Evolutionary conservation across 192 early-diverging fungal genomes (phyloP), one percentile per base, ranked within the genome.

Genomic region (Coemansia sp.): DNA sequence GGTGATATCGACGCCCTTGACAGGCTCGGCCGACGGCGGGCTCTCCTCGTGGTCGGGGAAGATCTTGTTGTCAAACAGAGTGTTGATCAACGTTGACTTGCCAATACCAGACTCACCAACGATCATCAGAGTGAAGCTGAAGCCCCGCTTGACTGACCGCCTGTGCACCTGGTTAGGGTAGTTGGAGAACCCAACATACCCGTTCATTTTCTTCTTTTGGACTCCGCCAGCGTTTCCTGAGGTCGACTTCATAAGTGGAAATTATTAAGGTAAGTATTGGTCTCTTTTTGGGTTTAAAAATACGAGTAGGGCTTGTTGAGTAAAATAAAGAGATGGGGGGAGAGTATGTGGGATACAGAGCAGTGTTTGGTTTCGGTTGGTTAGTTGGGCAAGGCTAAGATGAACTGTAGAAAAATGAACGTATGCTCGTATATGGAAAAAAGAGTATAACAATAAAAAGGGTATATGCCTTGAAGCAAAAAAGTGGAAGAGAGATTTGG

Each of bases 31-130:
- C 61, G 87, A 84, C 52, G 87, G 87, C 62, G 86, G 86, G 41
- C 86, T 84, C 64, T 84, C 82, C 48, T 92, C 91, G 76, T 94
- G 93, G 66, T 89, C 85, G 40, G 95, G 90, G 82, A 94, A 92
- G 40, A 99, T 85, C 45, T 88, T 88, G 37, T 93, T 88, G 69
- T 94, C 92, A 75, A 98, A 99, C 55, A 99, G 76, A 37, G 97
- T 99, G 87, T 99, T 99, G 82, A 98, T 92, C 26, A 99, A 84
- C 15, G 97, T 99, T 16, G 93, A 94, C 87, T 99, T 99, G 62
- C 97, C 97, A 26, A 98, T 85, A 36, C 97, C 97, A 46, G 95
- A 92, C 72, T 95, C 93, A 49, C 96, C 96, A 41, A 98, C 97
- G 19, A 97, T 92, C 95, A 99, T 97, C 80, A 94, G 66, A 61